phyloP scores from a whole-genome alignment of 2,329 filamentous ascomycete genomes.

The Penicillium sclerotigenum region DNA sequence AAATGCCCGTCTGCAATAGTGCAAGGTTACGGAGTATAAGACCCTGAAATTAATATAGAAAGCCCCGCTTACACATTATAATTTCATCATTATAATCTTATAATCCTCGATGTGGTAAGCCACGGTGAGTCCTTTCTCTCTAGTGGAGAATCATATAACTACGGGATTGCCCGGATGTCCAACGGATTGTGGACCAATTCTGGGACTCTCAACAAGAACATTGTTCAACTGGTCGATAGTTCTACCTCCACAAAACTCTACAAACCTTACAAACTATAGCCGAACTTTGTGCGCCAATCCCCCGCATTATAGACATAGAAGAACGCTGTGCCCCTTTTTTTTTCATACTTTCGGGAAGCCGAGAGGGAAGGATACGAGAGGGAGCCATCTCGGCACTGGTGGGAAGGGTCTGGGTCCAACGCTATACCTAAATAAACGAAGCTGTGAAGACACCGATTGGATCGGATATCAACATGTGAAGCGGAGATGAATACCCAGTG shows the following conservation, averaged over 20 bases:
- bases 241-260: neutral
- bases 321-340: neutral
- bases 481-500: neutral
- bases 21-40: no score
- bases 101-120: neutral
- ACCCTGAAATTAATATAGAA: neutral
- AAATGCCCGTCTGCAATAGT: conserved; percentile 26
- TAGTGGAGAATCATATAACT: conserved; percentile 13
- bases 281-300: neutral
- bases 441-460: neutral
- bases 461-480: neutral
- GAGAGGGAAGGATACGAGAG: neutral
- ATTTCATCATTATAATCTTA: neutral
- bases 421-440: neutral
- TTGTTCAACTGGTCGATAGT: neutral
- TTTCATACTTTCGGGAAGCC: neutral
- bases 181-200: neutral
- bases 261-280: neutral
- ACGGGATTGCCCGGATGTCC: neutral
- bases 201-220: neutral
- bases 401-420: neutral
- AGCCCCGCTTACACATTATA: neutral
- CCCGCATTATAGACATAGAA: neutral
- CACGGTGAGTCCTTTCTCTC: conserved; percentile 19
- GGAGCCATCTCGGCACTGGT: neutral